These are phyloP conservation scores for Pythium sp. DNA, from an alignment of 352 stramenopile genomes.

Conservation along the genomic window DNA sequence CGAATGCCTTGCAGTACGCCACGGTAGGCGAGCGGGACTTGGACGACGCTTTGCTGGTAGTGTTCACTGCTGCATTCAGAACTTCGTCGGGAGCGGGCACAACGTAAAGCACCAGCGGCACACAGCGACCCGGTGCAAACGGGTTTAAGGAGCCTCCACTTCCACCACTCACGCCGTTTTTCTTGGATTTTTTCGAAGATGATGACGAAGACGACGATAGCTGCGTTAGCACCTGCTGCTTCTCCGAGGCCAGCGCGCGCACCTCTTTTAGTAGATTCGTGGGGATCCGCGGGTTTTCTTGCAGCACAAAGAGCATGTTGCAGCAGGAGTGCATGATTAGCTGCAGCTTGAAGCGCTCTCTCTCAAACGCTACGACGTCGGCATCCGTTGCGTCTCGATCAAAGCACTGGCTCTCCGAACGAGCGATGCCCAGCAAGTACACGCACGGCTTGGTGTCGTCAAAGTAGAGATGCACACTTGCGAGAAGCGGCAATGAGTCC, in stretches of 20 bases:
- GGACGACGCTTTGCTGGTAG: slow-evolving; percentile 14
- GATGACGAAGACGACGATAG: slow-evolving; percentile 11
- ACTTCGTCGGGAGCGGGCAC: slow-evolving; percentile 55
- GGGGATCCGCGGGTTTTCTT: slow-evolving; percentile 35
- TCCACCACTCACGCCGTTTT: slow-evolving; percentile 21
- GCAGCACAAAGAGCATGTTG: slow-evolving; percentile 56
- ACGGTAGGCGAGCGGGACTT: slow-evolving; percentile 46
- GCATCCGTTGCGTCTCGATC: slow-evolving; percentile 11
- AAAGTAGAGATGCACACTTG: slow-evolving; percentile 60
- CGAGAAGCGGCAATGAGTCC: slow-evolving; percentile 13
- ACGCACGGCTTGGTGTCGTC: slow-evolving; percentile 42
- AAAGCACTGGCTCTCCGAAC: slow-evolving; percentile 38
- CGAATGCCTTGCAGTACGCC: slow-evolving; percentile 54
- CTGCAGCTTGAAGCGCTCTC: slow-evolving; percentile 63
- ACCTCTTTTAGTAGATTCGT: slow-evolving; percentile 44
- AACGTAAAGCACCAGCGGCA: slow-evolving; percentile 63
- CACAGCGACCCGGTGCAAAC: slow-evolving; percentile 57
- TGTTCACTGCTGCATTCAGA: slow-evolving; percentile 27
- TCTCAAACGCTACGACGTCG: slow-evolving; percentile 25
- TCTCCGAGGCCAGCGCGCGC: slow-evolving; percentile 50
- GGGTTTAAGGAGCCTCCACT: slow-evolving; percentile 22
- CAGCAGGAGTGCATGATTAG: slow-evolving; percentile 59
- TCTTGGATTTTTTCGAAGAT: slow-evolving; percentile 32
- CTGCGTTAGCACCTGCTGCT: slow-evolving; percentile 45
- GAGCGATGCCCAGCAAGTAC: slow-evolving; percentile 52